These are phyloP conservation scores for Adansonia gregorii DNA, from an alignment of 441 rosid species.

Conservation along the genomic window DNA sequence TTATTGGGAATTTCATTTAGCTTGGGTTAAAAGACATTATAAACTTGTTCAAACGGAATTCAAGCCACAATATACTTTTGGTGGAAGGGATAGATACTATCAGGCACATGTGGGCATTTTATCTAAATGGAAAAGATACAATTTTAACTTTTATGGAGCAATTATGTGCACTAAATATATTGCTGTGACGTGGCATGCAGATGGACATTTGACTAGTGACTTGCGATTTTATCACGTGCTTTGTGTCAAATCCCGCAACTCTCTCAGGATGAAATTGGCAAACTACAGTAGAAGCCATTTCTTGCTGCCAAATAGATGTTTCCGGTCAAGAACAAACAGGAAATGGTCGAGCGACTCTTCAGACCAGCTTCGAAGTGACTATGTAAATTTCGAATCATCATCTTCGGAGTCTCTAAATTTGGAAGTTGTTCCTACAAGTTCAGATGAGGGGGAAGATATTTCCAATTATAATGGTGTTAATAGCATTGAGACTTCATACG, in stretches of 20 bases:
- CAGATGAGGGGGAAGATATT: slow-evolving; percentile 37
- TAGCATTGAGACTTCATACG: slow-evolving; percentile 32
- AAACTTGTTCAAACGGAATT: background rate
- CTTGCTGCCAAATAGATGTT: slow-evolving; percentile 34
- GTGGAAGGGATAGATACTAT: background rate
- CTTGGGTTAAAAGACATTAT: background rate
- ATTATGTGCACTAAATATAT: background rate
- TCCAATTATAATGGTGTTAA: slow-evolving; percentile 29
- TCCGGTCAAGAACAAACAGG: slow-evolving; percentile 31
- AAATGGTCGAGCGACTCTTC: slow-evolving; percentile 45
- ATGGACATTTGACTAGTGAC: slow-evolving; percentile 31
- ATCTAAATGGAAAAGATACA: background rate
- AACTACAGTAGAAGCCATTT: slow-evolving; percentile 32
- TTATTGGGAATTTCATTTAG: background rate
- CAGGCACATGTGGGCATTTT: background rate
- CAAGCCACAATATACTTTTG: background rate
- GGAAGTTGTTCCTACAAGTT: slow-evolving; percentile 41
- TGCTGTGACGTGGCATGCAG: slow-evolving; percentile 33
- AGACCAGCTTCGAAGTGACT: slow-evolving; percentile 48
- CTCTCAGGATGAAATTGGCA: slow-evolving; percentile 35
- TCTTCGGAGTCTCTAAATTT: slow-evolving; percentile 38
- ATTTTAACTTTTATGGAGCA: background rate
- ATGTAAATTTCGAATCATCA: slow-evolving; percentile 42
- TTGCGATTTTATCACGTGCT: slow-evolving; percentile 26
- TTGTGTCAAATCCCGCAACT: slow-evolving; percentile 27